Evolutionary conservation across 2,329 filamentous ascomycete species (phyloP), one percentile per base, ranked within the genome.

Genomic region (Alternaria consortialis): DNA sequence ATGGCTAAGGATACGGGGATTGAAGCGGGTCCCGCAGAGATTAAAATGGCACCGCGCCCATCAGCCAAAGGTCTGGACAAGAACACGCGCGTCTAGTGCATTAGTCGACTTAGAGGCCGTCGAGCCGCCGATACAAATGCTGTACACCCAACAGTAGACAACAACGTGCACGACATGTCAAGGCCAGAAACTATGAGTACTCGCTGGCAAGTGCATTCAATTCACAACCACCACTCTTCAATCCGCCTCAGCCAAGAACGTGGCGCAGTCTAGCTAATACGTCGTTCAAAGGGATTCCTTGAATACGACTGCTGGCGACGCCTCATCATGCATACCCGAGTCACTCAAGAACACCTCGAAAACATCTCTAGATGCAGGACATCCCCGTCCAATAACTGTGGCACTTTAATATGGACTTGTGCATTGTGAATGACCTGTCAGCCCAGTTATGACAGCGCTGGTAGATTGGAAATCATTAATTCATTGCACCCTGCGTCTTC

Each of bases 31-130:
- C 62, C 50, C 62, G 51, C 51, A 67, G 58, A 69, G 58, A 69
- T 69, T 67, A 70, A 66, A 63, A 64, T 67, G 65, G 67, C 60
- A 68, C 61, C 40, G 39, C 48, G 63, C 61, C 60, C 63, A 63
- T 67, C 69, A 70, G 68, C 68, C 65, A 62, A 62, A 70, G 63
- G 67, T 51, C 57, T 53, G 52, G 59, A 53, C 55, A 64, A 62
- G 29, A 57, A 63, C 64, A 65, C 62, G 57, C 62, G 64, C 64
- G 64, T 67, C 54, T 65, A 54, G 54, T 55, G 50, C 51, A 55
- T 55, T 58, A 46, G 40, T 15, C 7, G 4, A 17, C 34, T 32
- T 15, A 31, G 29, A 31, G 52, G 20, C 57, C 36, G 52, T 36
- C 32, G 37, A 42, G 47, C 47, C 46, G 47, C 55, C 31, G 39